Base-by-base conservation (phyloP, 257 asterid species). In the Galeopsis tetrahit region DNA sequence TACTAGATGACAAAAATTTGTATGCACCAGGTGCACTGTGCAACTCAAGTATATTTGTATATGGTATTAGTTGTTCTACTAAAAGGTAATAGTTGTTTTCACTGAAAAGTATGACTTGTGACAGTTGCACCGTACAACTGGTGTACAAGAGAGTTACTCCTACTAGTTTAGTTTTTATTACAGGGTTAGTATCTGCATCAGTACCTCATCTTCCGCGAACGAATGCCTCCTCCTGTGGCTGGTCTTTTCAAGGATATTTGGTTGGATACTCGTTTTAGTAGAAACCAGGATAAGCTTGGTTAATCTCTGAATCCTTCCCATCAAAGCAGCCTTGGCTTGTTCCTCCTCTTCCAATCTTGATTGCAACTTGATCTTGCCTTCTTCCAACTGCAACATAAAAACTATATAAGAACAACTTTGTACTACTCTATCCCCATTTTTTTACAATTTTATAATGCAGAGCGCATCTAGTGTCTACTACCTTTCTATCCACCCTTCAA, bases 311-410 rank as follows among this genome's bases (percentile, higher is more conserved):
- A 91, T 91, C 87, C 97, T 89, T 68, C 97, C 94, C 92, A 91
- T 81, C 69, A 91, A 79, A 58, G 97, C 97, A 73, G 97, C 96
- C 77, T 91, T 91, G 55, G 89, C 96, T 83, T 87, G 88, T 79
- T 91, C 97, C 83, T 89, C 97, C 84, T 91, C 97, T 80, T 91
- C 97, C 82, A 91, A 78, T 78, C 97, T 85, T 46, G 96, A 91
- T 71, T 83, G 97, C 85, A 91, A 77, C 77, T 85, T 90, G 61
- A 90, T 84, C 78, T 90, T 88, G 80, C 97, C 96, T 28, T 92
- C 96, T 76, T 91, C 97, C 75, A 88, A 80, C 97, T 91, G 87
- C 80, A 84, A 63, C 69, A 77, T 40, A 63, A 1, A 64, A 32
- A 67, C 68, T 74, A 57, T 34, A 48, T 75, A 57, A 75, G 60